Percentiles rank a stretch among this genome's conserved stretches.
Conservation (phyloP, 2,329 filamentous ascomycete genomes). For the Mycocentrospora acerina region DNA sequence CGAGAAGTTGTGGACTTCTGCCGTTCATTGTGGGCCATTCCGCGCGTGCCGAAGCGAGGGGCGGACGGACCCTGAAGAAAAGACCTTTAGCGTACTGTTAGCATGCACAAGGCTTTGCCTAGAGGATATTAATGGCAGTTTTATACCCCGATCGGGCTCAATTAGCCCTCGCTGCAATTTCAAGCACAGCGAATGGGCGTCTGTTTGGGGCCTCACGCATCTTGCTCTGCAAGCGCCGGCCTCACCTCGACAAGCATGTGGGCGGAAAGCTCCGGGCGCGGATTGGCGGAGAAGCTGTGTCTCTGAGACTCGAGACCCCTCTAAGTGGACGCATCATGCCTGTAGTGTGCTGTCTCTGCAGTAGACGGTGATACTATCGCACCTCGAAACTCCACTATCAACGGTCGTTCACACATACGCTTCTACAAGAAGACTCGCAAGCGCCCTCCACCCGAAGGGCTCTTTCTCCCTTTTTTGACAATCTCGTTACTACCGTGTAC, state of each 20-base stretch:
- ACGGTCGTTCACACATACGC: slow-evolving; percentile 29
- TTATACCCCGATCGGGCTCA: slow-evolving; percentile 19
- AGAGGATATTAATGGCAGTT: slow-evolving; percentile 39
- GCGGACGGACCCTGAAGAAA: slow-evolving; percentile 10
- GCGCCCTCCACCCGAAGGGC: slow-evolving; percentile 46
- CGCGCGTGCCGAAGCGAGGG: slow-evolving; percentile 29
- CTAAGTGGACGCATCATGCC: slow-evolving; percentile 29
- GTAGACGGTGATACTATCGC: slow-evolving; percentile 32
- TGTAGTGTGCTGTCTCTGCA: slow-evolving; percentile 39
- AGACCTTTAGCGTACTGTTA: no score
- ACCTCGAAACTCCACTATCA: slow-evolving; percentile 34
- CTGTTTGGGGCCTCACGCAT: slow-evolving; percentile 27
- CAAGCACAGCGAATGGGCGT: slow-evolving; percentile 31
- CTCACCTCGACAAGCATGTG: slow-evolving; percentile 25
- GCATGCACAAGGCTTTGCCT: slow-evolving; percentile 11
- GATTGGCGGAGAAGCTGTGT: slow-evolving; percentile 32
- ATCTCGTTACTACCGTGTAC: slow-evolving; percentile 31
- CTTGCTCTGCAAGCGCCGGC: slow-evolving; percentile 38
- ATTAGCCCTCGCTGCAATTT: slow-evolving; percentile 22
- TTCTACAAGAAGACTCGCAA: slow-evolving; percentile 48
- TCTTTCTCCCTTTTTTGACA: slow-evolving; percentile 39
- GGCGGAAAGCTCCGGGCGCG: slow-evolving; percentile 26
- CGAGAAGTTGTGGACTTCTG: slow-evolving; percentile 1
- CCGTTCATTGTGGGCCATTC: slow-evolving; percentile 4
- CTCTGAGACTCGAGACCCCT: slow-evolving; percentile 24